Evolutionary conservation across 768 basidiomycete genomes (phyloP).

Genomic region (Termitomyces titanicus): DNA sequence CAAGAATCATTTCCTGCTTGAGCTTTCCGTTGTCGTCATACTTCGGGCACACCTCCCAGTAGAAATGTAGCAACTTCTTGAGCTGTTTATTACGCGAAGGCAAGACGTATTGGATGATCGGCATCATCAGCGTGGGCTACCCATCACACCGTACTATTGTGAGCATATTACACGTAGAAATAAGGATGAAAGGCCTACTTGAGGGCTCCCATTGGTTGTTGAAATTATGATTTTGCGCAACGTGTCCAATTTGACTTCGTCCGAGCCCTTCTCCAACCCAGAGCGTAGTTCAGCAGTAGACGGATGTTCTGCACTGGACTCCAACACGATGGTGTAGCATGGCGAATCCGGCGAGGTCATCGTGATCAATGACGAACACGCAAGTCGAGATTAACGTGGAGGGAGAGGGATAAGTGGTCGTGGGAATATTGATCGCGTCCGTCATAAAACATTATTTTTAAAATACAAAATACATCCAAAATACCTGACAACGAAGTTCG

Average conservation of each 20-base stretch:
- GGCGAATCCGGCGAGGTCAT: conserved; percentile 50
- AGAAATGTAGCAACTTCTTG: conserved; percentile 95
- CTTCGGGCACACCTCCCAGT: conserved; percentile 98
- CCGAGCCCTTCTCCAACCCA: conserved; percentile 89
- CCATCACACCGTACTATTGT: not conserved
- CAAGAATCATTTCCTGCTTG: conserved; percentile 99
- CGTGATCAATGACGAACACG: conserved; percentile 12
- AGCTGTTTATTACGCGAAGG: conserved; percentile 93
- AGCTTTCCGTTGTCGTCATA: conserved; percentile 95
- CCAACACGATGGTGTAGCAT: conserved; percentile 79
- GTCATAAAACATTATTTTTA: not conserved
- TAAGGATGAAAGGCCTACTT: conserved; percentile 47
- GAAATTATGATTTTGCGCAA: conserved; percentile 91
- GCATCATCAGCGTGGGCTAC: conserved; percentile 93
- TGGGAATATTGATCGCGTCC: conserved; percentile 14
- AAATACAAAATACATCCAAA: not conserved
- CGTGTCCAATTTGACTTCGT: conserved; percentile 95
- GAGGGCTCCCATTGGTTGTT: conserved; percentile 92
- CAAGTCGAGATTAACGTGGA: conserved; percentile 12
- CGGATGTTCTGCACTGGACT: conserved; percentile 69
- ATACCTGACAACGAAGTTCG: no score
- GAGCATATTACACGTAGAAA: not conserved
- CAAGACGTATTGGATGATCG: conserved; percentile 96
- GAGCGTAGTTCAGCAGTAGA: conserved; percentile 80
- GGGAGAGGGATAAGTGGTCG: conserved; percentile 7